phyloP scores from a whole-genome alignment of 192 early-diverging fungal species.

The Coemansia sp. region DNA sequence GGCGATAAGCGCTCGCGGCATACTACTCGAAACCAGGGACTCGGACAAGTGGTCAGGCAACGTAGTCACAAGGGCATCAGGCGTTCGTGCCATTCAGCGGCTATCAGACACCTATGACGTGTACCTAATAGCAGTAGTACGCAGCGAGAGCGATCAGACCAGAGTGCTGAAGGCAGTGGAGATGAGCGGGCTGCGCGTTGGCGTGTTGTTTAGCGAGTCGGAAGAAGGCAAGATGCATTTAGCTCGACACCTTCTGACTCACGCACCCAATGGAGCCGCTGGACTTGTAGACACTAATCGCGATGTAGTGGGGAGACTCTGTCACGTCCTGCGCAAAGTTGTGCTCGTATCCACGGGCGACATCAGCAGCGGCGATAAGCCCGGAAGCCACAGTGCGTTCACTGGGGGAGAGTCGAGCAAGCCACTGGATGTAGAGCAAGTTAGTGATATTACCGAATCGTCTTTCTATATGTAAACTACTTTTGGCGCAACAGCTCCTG shows the following conservation, averaged over 20 bases:
- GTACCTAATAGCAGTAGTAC: slow-evolving; percentile 24
- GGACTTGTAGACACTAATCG: slow-evolving; percentile 38
- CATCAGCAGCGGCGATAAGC: slow-evolving; percentile 20
- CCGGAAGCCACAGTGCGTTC: slow-evolving; percentile 4
- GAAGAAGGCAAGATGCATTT: slow-evolving; percentile 47
- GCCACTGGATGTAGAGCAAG: not conserved
- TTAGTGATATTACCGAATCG: slow-evolving; percentile 10
- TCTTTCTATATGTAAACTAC: not conserved
- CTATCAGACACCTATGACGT: slow-evolving; percentile 16
- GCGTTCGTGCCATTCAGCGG: not conserved
- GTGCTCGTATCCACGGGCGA: slow-evolving; percentile 4
- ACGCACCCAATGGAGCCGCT: slow-evolving; percentile 3
- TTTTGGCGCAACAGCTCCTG: slow-evolving; percentile 12
- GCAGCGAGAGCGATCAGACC: not conserved
- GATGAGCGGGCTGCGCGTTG: not conserved
- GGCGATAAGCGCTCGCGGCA: slow-evolving; percentile 34
- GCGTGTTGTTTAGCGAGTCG: slow-evolving; percentile 43
- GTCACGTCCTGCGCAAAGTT: slow-evolving; percentile 16
- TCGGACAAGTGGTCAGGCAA: slow-evolving; percentile 12
- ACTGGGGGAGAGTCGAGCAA: not conserved
- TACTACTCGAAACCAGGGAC: slow-evolving; percentile 15
- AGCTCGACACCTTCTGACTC: slow-evolving; percentile 39
- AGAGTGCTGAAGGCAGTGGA: not conserved
- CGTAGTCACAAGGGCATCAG: not conserved
- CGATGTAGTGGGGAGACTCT: slow-evolving; percentile 22